Conservation (phyloP, 805 yeast species). For the Wickerhamomyces ciferrii region DNA sequence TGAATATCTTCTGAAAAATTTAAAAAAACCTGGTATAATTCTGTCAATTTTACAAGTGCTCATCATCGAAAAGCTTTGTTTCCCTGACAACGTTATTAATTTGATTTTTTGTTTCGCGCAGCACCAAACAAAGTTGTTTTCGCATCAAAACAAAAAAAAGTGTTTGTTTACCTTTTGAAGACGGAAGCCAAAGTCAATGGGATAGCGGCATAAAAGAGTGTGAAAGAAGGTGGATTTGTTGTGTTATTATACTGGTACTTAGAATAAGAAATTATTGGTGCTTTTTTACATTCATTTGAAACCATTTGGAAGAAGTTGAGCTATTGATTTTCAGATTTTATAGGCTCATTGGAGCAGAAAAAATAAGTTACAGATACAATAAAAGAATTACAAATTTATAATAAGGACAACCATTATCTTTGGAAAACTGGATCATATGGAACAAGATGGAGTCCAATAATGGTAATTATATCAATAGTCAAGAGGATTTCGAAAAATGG, state of each 20-base stretch:
- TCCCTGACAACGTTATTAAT: neutral
- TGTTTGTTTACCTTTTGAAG: neutral
- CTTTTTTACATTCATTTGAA: no score
- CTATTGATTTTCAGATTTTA: neutral
- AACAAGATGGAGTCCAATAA: neutral
- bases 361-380: neutral
- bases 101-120: neutral
- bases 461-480: neutral
- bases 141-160: neutral
- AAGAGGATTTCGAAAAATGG: constrained; percentile 22
- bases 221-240: no score
- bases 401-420: neutral
- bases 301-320: neutral
- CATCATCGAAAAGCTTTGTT: neutral
- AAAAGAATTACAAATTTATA: neutral
- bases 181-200: neutral
- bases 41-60: neutral
- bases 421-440: no score
- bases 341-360: neutral
- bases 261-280: no score
- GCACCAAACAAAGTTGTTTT: neutral
- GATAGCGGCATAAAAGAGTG: neutral
- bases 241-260: no score
- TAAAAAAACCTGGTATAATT: no score
- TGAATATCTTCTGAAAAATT: no score